Base-by-base conservation (phyloP, 225 moss, liverwort and hornwort species). In the Neckera pumila region DNA sequence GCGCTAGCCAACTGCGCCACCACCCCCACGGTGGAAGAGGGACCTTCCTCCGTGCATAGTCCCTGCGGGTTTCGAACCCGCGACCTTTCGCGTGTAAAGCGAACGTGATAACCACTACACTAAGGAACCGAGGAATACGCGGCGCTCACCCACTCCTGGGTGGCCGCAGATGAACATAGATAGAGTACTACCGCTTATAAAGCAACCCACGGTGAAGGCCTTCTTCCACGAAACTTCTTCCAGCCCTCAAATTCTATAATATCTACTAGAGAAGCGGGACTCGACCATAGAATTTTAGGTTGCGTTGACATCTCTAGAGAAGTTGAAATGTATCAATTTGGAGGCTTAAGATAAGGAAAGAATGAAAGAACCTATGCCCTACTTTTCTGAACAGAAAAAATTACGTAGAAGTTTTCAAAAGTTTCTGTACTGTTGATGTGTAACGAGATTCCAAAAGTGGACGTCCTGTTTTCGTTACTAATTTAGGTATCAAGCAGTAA, bases 1-100 rank as follows among this genome's bases (percentile, higher is more conserved):
- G 95, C 96, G 95, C 92, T 93, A 94, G 95, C 94, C 96, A 95
- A 96, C 93, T 95, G 94, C 94, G 90, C 91, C 95, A 93, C 88
- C 91, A 91, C 89, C 93, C 87, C 89, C 92, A 36, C 66, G 42
- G 10, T 69, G 69, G 58, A 38, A 42, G 23, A 42, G 0, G 1
- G 2, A 8, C 1, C 57, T 25, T 34, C 26, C 85, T n/a, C 51
- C 45, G 47, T 12, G 7, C n/a, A 36, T 88, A 90, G 93, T 93
- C 90, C 92, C 90, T 93, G 93, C 92, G 92, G 93, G 92, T 92
- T 92, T 93, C 92, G 90, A 92, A 91, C 93, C 93, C 92, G 90
- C 90, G 90, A 93, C 92, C 89, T 91, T 89, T 89, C 90, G 90
- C 89, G 93, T 91, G 90, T 92, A 91, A 92, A 92, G 92, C 88